Evolutionary conservation across 1,139 yeast genomes (phyloP).

Genomic region (Pichia norvegensis): DNA sequence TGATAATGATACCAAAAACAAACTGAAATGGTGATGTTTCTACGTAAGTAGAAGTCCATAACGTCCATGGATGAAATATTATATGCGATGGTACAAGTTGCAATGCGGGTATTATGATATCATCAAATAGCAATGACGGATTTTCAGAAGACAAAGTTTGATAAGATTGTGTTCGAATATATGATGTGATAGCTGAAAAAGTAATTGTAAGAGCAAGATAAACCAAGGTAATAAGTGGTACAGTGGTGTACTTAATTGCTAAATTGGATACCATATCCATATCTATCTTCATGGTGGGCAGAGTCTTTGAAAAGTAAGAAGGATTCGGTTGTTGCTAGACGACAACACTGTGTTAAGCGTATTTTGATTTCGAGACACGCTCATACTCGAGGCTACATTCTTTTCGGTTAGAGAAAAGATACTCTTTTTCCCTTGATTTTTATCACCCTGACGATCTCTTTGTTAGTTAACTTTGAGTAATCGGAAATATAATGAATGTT

Average conservation of each 20-base stretch:
- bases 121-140: slow-evolving; percentile 19
- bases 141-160: slow-evolving; percentile 11
- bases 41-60: slow-evolving; percentile 64
- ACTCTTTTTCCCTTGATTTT: no score
- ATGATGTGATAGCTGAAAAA: slow-evolving; percentile 21
- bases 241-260: not conserved
- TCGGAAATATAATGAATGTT: not conserved
- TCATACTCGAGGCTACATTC: no score
- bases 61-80: slow-evolving; percentile 64
- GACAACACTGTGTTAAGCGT: no score
- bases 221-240: slow-evolving; percentile 11
- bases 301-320: not conserved
- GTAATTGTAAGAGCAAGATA: slow-evolving; percentile 15
- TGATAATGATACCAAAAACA: slow-evolving; percentile 39
- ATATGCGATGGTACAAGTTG: slow-evolving; percentile 65
- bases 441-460: no score
- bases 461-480: no score
- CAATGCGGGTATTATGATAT: slow-evolving; percentile 37
- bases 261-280: not conserved
- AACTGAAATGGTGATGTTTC: slow-evolving; percentile 53
- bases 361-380: not conserved
- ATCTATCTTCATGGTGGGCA: slow-evolving; percentile 2
- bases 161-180: slow-evolving; percentile 22
- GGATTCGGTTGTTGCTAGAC: no score
- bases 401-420: no score